Percentiles rank a stretch among this genome's conserved stretches.
Conservation (phyloP, 2,329 filamentous ascomycete species). For the Tolypocladium ovalisporum region DNA sequence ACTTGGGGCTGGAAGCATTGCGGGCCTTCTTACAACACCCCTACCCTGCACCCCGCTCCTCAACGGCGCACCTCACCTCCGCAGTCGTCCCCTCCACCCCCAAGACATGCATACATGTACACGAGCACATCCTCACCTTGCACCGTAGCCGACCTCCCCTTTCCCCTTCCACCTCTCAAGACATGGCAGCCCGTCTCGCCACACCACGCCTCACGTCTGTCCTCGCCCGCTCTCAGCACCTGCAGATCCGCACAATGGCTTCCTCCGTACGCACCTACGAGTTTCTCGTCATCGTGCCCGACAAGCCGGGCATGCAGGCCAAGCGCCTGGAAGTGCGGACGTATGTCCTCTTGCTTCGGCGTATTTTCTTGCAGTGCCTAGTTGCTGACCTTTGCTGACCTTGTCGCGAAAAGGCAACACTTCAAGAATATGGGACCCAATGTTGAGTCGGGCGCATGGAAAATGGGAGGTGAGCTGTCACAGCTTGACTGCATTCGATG, state of each 20-base stretch:
- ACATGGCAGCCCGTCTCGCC: conserved; percentile 7
- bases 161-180: not conserved
- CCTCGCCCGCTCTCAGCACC: conserved; percentile 1
- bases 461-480: conserved; percentile 50
- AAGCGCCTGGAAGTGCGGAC: conserved; percentile 52
- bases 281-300: conserved; percentile 60
- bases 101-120: not conserved
- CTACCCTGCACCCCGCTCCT: not conserved
- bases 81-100: not conserved
- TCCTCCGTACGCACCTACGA: conserved; percentile 35
- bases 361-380: too few relatives aligned
- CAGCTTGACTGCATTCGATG: not conserved
- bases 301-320: conserved; percentile 47
- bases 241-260: conserved; percentile 16
- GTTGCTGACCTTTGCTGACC: not conserved
- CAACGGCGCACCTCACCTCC: not conserved
- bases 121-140: not conserved
- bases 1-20: not conserved
- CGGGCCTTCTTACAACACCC: not conserved
- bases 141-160: not conserved
- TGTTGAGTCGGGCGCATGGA: conserved; percentile 44
- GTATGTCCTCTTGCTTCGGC: conserved; percentile 28
- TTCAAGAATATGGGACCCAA: conserved; percentile 42
- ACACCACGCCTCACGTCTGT: conserved; percentile 3
- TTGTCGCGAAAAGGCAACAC: conserved; percentile 27